These are phyloP conservation scores for Aspergillus incahuasiensis DNA, from an alignment of 495 filamentous ascomycete genomes.

Conservation along the genomic window DNA sequence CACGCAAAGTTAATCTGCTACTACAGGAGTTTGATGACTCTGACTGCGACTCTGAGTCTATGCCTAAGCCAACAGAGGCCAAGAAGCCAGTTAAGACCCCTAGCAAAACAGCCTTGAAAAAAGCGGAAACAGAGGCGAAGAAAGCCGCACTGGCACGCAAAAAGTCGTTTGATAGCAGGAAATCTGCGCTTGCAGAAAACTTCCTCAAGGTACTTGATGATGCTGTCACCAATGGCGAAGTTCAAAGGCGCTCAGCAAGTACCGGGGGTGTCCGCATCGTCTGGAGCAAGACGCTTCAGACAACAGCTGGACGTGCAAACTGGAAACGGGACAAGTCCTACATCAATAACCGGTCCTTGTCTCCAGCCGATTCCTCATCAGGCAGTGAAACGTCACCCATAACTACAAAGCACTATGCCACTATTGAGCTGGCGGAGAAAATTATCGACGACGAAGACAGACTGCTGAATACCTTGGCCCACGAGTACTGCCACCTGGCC, in stretches of 20 bases:
- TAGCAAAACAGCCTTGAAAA: conserved; percentile 42
- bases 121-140: conserved; percentile 38
- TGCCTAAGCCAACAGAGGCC: conserved; percentile 3
- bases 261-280: conserved; percentile 74
- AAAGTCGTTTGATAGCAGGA: conserved; percentile 62
- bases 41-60: conserved; percentile 14
- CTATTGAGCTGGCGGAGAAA: conserved; percentile 83
- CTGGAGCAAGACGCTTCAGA: conserved; percentile 82
- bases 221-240: conserved; percentile 55
- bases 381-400: neutral
- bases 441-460: conserved; percentile 75
- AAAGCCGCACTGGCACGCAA: conserved; percentile 42
- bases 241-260: conserved; percentile 52
- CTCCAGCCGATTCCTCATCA: neutral
- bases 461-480: conserved; percentile 79
- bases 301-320: conserved; percentile 81
- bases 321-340: conserved; percentile 57
- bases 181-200: conserved; percentile 57
- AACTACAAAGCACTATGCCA: conserved; percentile 57
- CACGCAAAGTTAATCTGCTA: conserved; percentile 46
- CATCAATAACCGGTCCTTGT: neutral
- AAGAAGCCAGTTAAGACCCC: conserved; percentile 31
- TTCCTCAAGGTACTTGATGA: conserved; percentile 75
- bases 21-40: conserved; percentile 31
- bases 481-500: conserved; percentile 93